These are phyloP conservation scores for Crotalaria pallida DNA, from an alignment of 306 rosid genomes.

Conservation along the genomic window DNA sequence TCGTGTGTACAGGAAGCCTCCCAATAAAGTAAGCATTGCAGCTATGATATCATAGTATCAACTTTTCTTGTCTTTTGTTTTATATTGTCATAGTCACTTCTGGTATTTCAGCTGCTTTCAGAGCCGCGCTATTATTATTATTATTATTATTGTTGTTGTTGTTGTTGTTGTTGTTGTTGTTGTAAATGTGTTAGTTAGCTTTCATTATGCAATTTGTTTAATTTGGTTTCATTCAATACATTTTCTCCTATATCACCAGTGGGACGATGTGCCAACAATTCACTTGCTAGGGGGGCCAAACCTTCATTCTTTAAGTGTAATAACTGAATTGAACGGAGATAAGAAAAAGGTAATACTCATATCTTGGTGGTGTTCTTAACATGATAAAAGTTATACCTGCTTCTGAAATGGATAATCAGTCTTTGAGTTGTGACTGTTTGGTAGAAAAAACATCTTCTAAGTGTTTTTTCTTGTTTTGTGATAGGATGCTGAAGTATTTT, in stretches of 20 bases:
- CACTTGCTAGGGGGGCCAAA: conserved; percentile 69
- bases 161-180: no score
- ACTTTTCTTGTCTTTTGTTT: conserved; percentile 8
- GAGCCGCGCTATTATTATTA: background rate
- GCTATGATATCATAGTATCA: background rate
- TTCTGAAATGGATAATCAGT: background rate
- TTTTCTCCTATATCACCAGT: conserved; percentile 37
- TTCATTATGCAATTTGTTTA: background rate
- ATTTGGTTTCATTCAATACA: conserved; percentile 9
- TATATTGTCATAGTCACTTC: background rate
- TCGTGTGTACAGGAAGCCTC: conserved; percentile 48
- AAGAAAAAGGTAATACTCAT: conserved; percentile 45
- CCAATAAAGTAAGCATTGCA: conserved; percentile 44
- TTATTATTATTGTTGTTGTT: no score
- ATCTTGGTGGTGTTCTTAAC: conserved; percentile 5
- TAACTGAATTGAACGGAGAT: conserved; percentile 40
- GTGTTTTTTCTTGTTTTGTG: conserved; percentile 24
- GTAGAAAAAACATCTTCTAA: background rate
- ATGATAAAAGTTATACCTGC: background rate
- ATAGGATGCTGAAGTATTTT: conserved; percentile 56
- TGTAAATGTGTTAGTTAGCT: background rate
- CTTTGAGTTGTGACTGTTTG: conserved; percentile 12
- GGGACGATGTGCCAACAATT: conserved; percentile 41
- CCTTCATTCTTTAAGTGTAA: conserved; percentile 58
- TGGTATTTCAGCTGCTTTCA: background rate